A percentile compares a stretch with the other conserved stretches of the same genome.
Conservation (phyloP, 495 filamentous ascomycete species). For the Lophiotrema nucula region DNA sequence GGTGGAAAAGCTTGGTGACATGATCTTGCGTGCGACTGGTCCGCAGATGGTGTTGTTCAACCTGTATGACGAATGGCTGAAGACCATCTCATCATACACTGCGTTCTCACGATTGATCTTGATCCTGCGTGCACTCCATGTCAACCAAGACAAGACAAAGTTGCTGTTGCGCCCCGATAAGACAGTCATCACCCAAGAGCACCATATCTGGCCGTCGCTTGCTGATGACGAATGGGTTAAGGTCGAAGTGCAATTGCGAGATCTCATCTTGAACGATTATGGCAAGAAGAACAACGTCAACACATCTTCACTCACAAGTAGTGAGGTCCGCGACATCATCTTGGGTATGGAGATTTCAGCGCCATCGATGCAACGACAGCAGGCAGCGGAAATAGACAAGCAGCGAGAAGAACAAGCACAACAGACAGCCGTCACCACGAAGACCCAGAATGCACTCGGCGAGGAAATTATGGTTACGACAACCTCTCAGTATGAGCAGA, state of each 20-base stretch:
- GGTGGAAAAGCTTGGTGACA: slow-evolving; percentile 97
- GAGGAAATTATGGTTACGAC: slow-evolving; percentile 99
- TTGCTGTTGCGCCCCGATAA: slow-evolving; percentile 96
- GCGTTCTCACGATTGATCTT: slow-evolving; percentile 95
- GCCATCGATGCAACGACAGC: slow-evolving; percentile 96
- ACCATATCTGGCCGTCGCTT: slow-evolving; percentile 97
- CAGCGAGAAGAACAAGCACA: slow-evolving; percentile 96
- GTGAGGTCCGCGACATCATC: slow-evolving; percentile 97
- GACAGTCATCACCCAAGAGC: slow-evolving; percentile 96
- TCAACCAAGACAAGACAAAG: slow-evolving; percentile 98
- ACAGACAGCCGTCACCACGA: slow-evolving; percentile 94
- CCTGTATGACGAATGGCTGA: slow-evolving; percentile 98
- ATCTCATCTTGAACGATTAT: slow-evolving; percentile 97
- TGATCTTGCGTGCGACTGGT: slow-evolving; percentile 97
- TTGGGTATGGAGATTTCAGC: slow-evolving; percentile 99
- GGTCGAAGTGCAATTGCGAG: slow-evolving; percentile 92
- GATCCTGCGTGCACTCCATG: slow-evolving; percentile 92
- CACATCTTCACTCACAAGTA: slow-evolving; percentile 90
- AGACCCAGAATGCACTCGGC: slow-evolving; percentile 95
- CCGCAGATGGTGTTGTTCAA: slow-evolving; percentile 99
- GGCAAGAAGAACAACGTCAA: slow-evolving; percentile 99
- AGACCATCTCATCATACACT: slow-evolving; percentile 97
- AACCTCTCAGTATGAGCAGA: slow-evolving; percentile 93
- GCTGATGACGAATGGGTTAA: slow-evolving; percentile 99
- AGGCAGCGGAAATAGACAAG: slow-evolving; percentile 98